Conservation (phyloP, 2,329 filamentous ascomycete species). For the Hymenoscyphus fraxineus region DNA sequence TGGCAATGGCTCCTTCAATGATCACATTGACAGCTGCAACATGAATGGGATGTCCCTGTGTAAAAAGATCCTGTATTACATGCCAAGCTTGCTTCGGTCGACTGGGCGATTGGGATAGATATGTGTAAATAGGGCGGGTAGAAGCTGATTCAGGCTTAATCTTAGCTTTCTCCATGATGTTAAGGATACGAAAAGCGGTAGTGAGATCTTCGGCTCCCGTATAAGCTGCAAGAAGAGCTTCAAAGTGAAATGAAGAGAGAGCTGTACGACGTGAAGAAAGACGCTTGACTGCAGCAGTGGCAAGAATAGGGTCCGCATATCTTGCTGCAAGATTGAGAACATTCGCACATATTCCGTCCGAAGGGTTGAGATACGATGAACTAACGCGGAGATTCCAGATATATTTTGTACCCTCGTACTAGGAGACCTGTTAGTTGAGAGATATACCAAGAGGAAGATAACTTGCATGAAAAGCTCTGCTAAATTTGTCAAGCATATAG, state of each 20-base stretch:
- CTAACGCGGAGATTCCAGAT: conserved; percentile 69
- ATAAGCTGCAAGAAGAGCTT: conserved; percentile 72
- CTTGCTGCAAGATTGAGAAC: conserved; percentile 70
- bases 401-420: conserved; percentile 61
- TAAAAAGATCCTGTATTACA: conserved; percentile 53
- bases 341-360: conserved; percentile 62
- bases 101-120: conserved; percentile 46
- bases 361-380: conserved; percentile 54
- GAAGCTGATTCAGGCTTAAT: conserved; percentile 53
- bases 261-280: conserved; percentile 56
- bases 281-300: conserved; percentile 65
- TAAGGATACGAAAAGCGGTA: conserved; percentile 65
- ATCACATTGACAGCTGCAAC: conserved; percentile 45
- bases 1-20: conserved; percentile 35
- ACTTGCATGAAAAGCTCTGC: conserved; percentile 57
- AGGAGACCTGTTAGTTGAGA: conserved; percentile 16
- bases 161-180: conserved; percentile 67
- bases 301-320: conserved; percentile 63
- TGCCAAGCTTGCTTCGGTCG: conserved; percentile 48
- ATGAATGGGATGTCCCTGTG: conserved; percentile 47
- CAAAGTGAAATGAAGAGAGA: conserved; percentile 69
- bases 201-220: conserved; percentile 55
- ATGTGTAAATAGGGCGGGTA: conserved; percentile 58
- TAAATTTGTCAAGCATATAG: conserved; percentile 72
- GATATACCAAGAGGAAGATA: conserved; percentile 10